These are phyloP conservation scores for Sporothrix brunneoviolacea DNA, from an alignment of 2,329 filamentous ascomycete genomes.

Conservation along the genomic window DNA sequence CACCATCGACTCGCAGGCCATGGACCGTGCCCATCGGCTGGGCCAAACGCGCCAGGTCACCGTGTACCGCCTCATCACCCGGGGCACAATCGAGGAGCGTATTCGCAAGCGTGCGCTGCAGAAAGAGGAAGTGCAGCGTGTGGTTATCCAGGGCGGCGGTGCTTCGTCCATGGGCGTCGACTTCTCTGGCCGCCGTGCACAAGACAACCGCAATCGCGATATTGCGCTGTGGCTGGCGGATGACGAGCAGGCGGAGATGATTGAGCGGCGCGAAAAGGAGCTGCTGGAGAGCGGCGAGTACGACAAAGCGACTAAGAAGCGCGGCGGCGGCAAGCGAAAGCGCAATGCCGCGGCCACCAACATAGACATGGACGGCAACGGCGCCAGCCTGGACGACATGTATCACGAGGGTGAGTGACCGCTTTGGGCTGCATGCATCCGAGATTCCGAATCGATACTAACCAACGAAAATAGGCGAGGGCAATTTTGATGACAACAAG, in stretches of 20 bases:
- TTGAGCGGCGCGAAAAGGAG: constrained; percentile 88
- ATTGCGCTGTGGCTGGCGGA: constrained; percentile 99
- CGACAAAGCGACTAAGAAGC: constrained; percentile 56
- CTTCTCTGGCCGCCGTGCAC: constrained; percentile 83
- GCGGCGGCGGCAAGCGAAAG: constrained; percentile 49
- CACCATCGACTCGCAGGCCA: constrained; percentile 96
- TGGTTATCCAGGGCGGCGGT: constrained; percentile 81
- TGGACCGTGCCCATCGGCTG: constrained; percentile 97
- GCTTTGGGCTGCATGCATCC: neutral
- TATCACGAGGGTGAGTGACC: constrained; percentile 90
- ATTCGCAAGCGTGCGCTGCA: constrained; percentile 95
- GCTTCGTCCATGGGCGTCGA: constrained; percentile 60
- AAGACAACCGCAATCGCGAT: constrained; percentile 92
- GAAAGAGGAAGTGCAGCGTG: constrained; percentile 97
- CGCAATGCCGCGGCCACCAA: constrained; percentile 25
- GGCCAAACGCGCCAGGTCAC: constrained; percentile 94
- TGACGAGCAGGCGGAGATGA: constrained; percentile 89
- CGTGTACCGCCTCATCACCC: constrained; percentile 94
- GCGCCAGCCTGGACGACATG: constrained; percentile 83
- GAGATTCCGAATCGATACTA: neutral
- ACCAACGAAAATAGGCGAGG: constrained; percentile 64
- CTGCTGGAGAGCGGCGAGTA: constrained; percentile 65
- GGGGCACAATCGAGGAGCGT: constrained; percentile 93
- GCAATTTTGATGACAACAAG: constrained; percentile 84
- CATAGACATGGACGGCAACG: constrained; percentile 29